A percentile compares a stretch with the other conserved stretches of the same genome.
phyloP scores from a whole-genome alignment of 2,329 filamentous ascomycete genomes.

The Verticillium tricorpus region DNA sequence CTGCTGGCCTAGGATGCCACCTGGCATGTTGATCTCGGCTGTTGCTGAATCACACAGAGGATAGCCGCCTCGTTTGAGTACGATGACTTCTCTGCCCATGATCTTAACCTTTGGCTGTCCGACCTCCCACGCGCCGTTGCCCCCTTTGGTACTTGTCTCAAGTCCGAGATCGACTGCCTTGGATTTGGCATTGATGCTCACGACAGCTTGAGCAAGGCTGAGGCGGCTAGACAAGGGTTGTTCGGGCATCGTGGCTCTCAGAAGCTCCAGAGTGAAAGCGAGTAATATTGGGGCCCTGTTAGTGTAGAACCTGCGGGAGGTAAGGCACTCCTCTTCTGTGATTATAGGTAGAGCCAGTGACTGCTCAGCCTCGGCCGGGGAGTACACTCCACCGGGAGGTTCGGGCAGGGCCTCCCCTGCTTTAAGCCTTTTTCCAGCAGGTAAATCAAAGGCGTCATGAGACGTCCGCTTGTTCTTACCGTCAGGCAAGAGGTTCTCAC shows the following conservation, averaged over 20 bases:
- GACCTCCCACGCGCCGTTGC: conserved; percentile 67
- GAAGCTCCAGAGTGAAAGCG: conserved; percentile 69
- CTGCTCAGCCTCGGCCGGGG: conserved; percentile 51
- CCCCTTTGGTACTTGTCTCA: conserved; percentile 58
- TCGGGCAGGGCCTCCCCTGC: background rate
- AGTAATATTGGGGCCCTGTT: conserved; percentile 80
- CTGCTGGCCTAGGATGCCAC: conserved; percentile 6
- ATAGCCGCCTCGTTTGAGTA: conserved; percentile 68
- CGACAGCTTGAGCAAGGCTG: conserved; percentile 78
- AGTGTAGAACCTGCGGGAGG: conserved; percentile 56
- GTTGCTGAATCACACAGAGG: conserved; percentile 44
- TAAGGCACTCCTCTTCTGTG: conserved; percentile 55
- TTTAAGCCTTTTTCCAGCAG: background rate
- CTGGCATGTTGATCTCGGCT: conserved; percentile 7
- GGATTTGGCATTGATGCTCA: conserved; percentile 73
- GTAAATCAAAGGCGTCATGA: background rate
- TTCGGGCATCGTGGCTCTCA: conserved; percentile 79
- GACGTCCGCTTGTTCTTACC: background rate
- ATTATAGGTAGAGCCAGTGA: conserved; percentile 56
- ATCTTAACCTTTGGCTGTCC: conserved; percentile 71
- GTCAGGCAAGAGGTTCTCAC: background rate
- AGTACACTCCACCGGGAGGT: background rate
- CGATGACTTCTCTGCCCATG: conserved; percentile 68
- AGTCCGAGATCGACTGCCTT: conserved; percentile 75
- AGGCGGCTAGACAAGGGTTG: conserved; percentile 81